Percentiles rank a stretch among this genome's conserved stretches.
phyloP scores from a whole-genome alignment of 2,329 filamentous ascomycete species.

The Diplodia intermedia region DNA sequence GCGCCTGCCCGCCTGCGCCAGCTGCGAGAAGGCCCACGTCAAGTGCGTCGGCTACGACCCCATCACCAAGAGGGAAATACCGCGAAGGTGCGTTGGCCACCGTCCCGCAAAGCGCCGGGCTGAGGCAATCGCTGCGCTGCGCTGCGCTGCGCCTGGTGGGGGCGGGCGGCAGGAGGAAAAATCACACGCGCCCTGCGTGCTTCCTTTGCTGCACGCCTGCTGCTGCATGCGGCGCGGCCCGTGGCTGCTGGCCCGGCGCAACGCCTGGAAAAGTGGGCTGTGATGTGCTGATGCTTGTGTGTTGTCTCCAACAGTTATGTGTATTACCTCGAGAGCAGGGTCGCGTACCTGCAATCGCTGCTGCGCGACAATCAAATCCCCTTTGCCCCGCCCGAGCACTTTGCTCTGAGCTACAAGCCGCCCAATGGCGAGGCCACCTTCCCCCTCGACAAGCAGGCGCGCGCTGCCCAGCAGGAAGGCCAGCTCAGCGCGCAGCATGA shows the following conservation, averaged over 20 bases:
- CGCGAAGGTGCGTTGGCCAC: constrained; percentile 64
- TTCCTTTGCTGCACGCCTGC: constrained; percentile 26
- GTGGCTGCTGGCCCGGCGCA: constrained; percentile 17
- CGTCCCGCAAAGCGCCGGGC: background rate
- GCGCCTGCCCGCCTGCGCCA: constrained; percentile 85
- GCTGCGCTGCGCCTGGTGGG: constrained; percentile 17
- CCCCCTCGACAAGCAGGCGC: constrained; percentile 32
- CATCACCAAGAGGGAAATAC: constrained; percentile 94
- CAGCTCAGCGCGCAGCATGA: constrained; percentile 40
- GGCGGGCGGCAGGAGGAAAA: constrained; percentile 27
- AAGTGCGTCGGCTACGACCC: constrained; percentile 95
- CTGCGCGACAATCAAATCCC: constrained; percentile 72
- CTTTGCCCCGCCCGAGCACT: constrained; percentile 72
- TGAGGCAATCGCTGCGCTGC: background rate
- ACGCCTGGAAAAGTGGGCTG: constrained; percentile 21
- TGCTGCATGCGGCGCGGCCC: constrained; percentile 31
- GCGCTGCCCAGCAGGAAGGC: constrained; percentile 32
- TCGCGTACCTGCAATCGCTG: constrained; percentile 81
- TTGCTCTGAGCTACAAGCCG: constrained; percentile 56
- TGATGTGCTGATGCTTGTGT: constrained; percentile 35
- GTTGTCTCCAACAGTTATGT: constrained; percentile 70
- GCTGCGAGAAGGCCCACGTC: constrained; percentile 90
- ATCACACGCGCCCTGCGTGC: constrained; percentile 22
- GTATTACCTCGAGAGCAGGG: constrained; percentile 88
- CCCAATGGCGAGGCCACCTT: constrained; percentile 45